A percentile compares a stretch with the other conserved stretches of the same genome.
phyloP scores from a whole-genome alignment of 306 rosid species.

The Vigna radiata region DNA sequence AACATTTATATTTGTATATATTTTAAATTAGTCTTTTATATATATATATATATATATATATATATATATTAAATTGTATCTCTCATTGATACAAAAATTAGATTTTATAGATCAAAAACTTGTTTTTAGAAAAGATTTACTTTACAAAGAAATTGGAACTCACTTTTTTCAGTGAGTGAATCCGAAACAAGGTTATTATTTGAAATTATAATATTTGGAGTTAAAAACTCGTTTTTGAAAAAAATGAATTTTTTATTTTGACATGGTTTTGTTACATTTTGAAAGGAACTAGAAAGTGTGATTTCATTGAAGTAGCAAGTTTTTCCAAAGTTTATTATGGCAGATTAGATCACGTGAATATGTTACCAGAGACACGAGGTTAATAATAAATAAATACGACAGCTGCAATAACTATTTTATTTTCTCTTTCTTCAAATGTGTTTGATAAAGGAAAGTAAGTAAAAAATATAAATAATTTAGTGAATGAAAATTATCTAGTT shows the following conservation, averaged over 20 bases:
- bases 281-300: neutral
- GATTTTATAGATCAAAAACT: too few species aligned
- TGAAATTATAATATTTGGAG: too few species aligned
- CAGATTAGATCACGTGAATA: conserved; percentile 5
- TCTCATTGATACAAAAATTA: too few species aligned
- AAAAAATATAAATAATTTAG: too few species aligned
- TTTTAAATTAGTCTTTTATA: fast-evolving
- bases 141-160: neutral
- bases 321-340: neutral
- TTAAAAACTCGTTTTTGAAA: too few species aligned
- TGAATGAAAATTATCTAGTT: too few species aligned
- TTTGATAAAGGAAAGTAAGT: too few species aligned
- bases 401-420: neutral
- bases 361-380: neutral
- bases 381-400: neutral
- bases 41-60: too few species aligned
- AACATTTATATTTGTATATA: too few species aligned
- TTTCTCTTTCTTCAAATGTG: too few species aligned
- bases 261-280: neutral
- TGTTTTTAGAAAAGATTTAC: too few species aligned
- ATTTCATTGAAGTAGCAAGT: neutral
- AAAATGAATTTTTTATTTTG: neutral
- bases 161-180: neutral
- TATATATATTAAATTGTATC: too few species aligned
- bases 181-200: neutral